Evolutionary conservation across 345 rosid genomes (phyloP).

Genomic region (Arabis alpina): DNA sequence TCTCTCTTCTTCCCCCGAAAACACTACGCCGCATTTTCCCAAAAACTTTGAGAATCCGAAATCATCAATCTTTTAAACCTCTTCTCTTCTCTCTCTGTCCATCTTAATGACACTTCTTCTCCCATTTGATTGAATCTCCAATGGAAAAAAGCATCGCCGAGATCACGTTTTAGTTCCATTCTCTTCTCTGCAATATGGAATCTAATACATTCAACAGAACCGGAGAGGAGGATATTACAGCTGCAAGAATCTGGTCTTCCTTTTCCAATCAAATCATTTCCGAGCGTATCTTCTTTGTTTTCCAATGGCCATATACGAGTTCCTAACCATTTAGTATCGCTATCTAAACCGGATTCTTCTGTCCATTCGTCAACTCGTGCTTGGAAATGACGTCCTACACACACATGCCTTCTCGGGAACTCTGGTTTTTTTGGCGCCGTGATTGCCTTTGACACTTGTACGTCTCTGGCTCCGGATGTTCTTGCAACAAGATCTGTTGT

Average conservation of each 20-base stretch:
- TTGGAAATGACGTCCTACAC: slow-evolving; percentile 66
- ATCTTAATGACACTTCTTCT: slow-evolving; percentile 66
- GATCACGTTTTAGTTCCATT: slow-evolving; percentile 61
- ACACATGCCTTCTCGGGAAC: slow-evolving; percentile 33
- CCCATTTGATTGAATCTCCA: slow-evolving; percentile 84
- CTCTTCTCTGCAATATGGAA: slow-evolving; percentile 75
- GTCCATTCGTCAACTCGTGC: slow-evolving; percentile 74
- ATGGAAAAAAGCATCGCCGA: slow-evolving; percentile 56
- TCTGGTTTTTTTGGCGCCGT: slow-evolving; percentile 29
- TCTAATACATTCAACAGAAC: slow-evolving; percentile 62
- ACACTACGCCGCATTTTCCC: slow-evolving; percentile 47
- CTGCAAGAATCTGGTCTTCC: slow-evolving; percentile 66
- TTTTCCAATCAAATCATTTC: slow-evolving; percentile 51
- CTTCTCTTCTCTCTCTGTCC: slow-evolving; percentile 64
- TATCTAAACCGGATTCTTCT: slow-evolving; percentile 51
- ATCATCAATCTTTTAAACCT: slow-evolving; percentile 53
- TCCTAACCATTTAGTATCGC: slow-evolving; percentile 78
- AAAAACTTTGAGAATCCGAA: slow-evolving; percentile 42
- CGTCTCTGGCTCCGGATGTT: slow-evolving; percentile 22
- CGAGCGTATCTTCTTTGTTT: slow-evolving; percentile 27
- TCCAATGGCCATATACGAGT: slow-evolving; percentile 57
- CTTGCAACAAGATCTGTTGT: neutral
- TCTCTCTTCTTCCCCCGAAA: slow-evolving; percentile 53
- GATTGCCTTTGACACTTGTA: slow-evolving; percentile 22
- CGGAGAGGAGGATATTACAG: slow-evolving; percentile 46